Evolutionary conservation across 345 rosid genomes (phyloP), one percentile per base, ranked within the genome.

Genomic region (Limnanthes douglasii): DNA sequence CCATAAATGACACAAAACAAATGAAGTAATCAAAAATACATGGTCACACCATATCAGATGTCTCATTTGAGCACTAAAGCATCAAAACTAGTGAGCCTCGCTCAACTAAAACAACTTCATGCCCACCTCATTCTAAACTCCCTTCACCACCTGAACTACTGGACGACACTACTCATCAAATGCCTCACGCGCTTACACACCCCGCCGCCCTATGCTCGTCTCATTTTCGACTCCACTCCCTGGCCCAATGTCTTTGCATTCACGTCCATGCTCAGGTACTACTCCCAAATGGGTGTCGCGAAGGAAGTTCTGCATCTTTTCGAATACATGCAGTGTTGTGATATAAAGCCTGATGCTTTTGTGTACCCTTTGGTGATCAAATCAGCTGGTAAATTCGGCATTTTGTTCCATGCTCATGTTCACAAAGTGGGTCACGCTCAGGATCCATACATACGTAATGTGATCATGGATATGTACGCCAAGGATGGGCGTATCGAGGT

Each of bases 331-430:
- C 46, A 16, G 0, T 19, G 21, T 21, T 23, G 45, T 16, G 17
- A 34, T 15, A 22, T 56, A 6, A 34, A 34, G 56, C 43, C 48
- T 13, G 65, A 47, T 10, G 60, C 60, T 14, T 51, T 43, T 25
- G 30, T 50, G 25, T 56, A 49, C 48, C 62, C 60, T n/a, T 13
- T 54, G 3, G 50, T 70, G 38, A 50, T 70, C 24, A 64, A 64
- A 33, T 51, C 59, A 16, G 53, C 51, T 5, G 59, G 61, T n/a
- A 33, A 33, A 22, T 36, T 25, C 5, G 56, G 61, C 6, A 13
- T 48, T 12, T 7, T 52, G 43, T 62, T 61, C 29, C 69, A 72
- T 5, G 59, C 52, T 26, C 36, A 41, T 45, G 41, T 64, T 7
- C 30, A 60, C 45, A 67, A 67, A 37, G 5, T 54, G 42, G 69